Base-by-base conservation (phyloP, 805 yeast genomes). In the Lipomyces anomalus region DNA sequence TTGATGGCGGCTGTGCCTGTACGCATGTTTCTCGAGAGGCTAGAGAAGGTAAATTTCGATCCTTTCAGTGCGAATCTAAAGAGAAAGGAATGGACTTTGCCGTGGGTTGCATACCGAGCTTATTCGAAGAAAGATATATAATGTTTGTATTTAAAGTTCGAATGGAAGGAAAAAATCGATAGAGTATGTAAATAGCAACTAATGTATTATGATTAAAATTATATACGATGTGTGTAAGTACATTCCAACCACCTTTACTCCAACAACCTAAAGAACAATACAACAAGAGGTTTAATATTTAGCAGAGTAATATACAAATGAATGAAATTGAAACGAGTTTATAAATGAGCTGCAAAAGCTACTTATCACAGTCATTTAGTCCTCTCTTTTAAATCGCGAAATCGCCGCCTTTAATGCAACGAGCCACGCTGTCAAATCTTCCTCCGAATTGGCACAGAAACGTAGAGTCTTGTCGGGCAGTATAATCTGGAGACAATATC, bases 1-100 rank as follows among this genome's bases (percentile, higher is more conserved):
- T 72, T 76, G 48, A 74, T 85, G 85, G 66, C 72, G 17, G 75
- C 80, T 0, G 68, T 83, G 3, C 94, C 94, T 0, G 72, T 83
- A 0, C 63, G 74, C 16, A 70, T 82, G 33, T 86, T 78, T 57
- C 67, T 85, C 52, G 73, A 73, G 46, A 70, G 70, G 46, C 68
- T 85, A 42, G 82, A 86, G 58, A 72, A 70, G 50, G 57, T 64
- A 48, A 84, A 83, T 60, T 85, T 85, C 59, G 84, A 85, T 59
- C 52, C 84, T 3, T 64, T 74, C 39, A 61, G 62, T 55, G 67
- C 68, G 13, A 68, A 65, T 35, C 61, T 79, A 38, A 67, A 66
- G 43, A 69, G 72, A 47, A 28, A 35, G 33, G 85, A 80, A 53
- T 82, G 87, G 87, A 67, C 77, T 48, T 64, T 82, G 40, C 80